Evolutionary conservation across 2,329 filamentous ascomycete genomes (phyloP), one percentile per base, ranked within the genome.

Genomic region (Zymoseptoria pseudotritici): DNA sequence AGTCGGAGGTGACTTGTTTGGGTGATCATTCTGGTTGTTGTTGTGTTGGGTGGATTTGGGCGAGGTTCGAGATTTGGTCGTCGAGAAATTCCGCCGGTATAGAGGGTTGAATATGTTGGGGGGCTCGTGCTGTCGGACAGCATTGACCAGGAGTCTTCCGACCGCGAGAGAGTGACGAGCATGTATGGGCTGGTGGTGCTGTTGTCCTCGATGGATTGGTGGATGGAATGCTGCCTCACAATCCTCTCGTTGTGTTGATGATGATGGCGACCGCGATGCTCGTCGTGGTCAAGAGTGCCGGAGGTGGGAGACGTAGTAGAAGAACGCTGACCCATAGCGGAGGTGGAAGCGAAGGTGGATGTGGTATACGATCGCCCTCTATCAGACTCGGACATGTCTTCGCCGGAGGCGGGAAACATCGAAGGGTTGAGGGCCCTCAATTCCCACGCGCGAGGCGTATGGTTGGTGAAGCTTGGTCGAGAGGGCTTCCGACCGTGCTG

Each of bases 371-470:
- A 59, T 51, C 65, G 63, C 60, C 65, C 61, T 60, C 61, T 58
- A 57, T 60, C 50, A 59, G 61, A 52, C 26, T 64, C 65, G 58
- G 67, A 64, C 63, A 68, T 70, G 50, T 46, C 36, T 46, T 66
- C 68, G 65, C 62, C 55, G 36, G 57, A 58, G 56, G 42, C 53
- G 54, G 65, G 61, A 67, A 66, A 61, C 63, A 68, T 69, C 36
- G 67, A 68, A 65, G 66, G 66, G 66, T 56, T 62, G 52, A 57
- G 56, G 54, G 57, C 59, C 60, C 64, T 67, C 66, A 71, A 66
- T 62, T 71, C 69, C 62, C 67, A 68, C 21, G 58, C 56, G 56
- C 69, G 68, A 42, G 71, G 73, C 54, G 70, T 74, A 63, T 74
- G 71, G 62, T 74, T 71, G 65, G 67, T 60, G 63, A 74, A 73